These are phyloP conservation scores for Sonneratia caseolaris DNA, from an alignment of 345 rosid species.

Conservation along the genomic window DNA sequence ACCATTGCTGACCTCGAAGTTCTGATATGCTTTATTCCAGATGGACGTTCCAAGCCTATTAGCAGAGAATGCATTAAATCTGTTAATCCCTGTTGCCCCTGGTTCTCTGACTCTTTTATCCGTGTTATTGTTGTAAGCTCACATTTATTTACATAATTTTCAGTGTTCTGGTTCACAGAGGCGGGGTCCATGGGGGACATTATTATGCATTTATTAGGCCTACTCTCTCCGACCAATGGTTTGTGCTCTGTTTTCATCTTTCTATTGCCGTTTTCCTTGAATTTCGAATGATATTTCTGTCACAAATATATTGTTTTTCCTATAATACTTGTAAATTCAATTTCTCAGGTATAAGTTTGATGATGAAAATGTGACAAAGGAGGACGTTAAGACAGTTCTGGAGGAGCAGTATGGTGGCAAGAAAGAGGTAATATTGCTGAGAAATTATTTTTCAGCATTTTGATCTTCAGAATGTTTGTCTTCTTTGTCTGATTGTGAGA, in stretches of 20 bases:
- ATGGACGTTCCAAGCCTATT: background rate
- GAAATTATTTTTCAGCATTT: background rate
- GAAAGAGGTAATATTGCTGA: slow-evolving; percentile 56
- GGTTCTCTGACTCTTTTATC: background rate
- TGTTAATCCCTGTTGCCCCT: background rate
- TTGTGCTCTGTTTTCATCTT: slow-evolving; percentile 13
- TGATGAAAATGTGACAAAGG: slow-evolving; percentile 95
- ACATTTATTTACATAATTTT: slow-evolving; percentile 19
- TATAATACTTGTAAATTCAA: background rate
- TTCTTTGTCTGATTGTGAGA: background rate
- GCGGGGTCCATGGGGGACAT: slow-evolving; percentile 97
- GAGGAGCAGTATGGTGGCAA: slow-evolving; percentile 99
- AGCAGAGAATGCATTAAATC: background rate
- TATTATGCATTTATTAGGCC: slow-evolving; percentile 98
- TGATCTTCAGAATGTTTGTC: background rate
- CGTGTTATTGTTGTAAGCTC: slow-evolving; percentile 5
- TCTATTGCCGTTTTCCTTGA: background rate
- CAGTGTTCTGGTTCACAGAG: slow-evolving; percentile 97
- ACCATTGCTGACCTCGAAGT: background rate
- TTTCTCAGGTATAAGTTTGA: slow-evolving; percentile 82
- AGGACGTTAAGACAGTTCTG: slow-evolving; percentile 78
- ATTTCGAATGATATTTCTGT: background rate
- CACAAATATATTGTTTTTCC: background rate
- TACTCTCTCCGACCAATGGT: slow-evolving; percentile 92
- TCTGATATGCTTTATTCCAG: slow-evolving; percentile 3